Evolutionary conservation across 331 rosid genomes (phyloP).

Genomic region (Spiraea crenata): DNA sequence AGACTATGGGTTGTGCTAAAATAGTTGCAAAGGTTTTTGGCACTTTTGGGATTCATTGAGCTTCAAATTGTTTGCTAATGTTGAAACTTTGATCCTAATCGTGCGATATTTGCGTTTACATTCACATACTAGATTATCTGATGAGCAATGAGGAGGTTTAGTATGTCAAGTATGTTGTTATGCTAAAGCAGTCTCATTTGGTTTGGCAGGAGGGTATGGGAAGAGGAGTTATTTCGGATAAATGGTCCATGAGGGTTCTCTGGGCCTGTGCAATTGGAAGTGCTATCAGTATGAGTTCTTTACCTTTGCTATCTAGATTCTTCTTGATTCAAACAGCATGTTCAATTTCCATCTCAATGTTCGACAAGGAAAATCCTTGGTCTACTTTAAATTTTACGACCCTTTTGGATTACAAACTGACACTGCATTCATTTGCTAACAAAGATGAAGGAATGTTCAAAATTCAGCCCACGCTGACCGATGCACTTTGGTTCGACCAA

Average conservation of each 20-base stretch:
- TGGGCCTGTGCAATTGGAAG: constrained; percentile 60
- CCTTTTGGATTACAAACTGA: neutral
- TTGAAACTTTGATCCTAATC: neutral
- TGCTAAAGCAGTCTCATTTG: constrained; percentile 14
- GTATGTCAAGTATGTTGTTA: neutral
- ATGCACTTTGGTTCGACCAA: neutral
- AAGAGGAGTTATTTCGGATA: constrained; percentile 53
- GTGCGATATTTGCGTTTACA: neutral
- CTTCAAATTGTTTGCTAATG: neutral
- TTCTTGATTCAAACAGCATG: neutral
- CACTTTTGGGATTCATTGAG: neutral
- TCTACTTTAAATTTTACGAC: neutral
- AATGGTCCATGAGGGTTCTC: constrained; percentile 61
- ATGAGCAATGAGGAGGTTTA: neutral
- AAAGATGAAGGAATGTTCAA: neutral
- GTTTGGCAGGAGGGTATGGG: constrained; percentile 38
- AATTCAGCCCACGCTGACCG: neutral
- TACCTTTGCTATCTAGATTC: neutral
- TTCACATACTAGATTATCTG: constrained; percentile 1
- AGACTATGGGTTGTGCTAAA: neutral
- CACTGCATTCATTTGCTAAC: neutral
- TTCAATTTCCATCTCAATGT: neutral
- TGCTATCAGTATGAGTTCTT: constrained; percentile 37
- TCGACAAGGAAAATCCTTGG: neutral
- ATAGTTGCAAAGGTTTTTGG: neutral